A percentile compares a stretch with the other conserved stretches of the same genome.
Conservation (phyloP, 768 basidiomycete species). For the Russula sp. region DNA sequence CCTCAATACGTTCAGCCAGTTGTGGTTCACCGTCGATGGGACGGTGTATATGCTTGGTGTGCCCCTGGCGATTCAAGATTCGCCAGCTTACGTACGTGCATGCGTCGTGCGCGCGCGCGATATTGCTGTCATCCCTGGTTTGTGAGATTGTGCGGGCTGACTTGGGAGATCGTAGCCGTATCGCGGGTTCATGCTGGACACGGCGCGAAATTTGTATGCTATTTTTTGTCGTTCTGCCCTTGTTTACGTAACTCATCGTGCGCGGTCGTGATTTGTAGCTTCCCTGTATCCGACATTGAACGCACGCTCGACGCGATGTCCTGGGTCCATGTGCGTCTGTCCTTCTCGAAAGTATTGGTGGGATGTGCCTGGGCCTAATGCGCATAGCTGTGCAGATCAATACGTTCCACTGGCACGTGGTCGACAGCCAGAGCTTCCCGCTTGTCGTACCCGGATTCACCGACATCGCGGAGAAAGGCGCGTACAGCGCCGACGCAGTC, state of each 20-base stretch:
- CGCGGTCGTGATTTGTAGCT: background rate
- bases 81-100: slow-evolving; percentile 41
- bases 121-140: background rate
- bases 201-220: slow-evolving; percentile 57
- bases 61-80: slow-evolving; percentile 39
- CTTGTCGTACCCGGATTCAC: slow-evolving; percentile 35
- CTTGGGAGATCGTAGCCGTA: slow-evolving; percentile 44
- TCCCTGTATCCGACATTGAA: slow-evolving; percentile 8
- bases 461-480: slow-evolving; percentile 40
- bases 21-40: slow-evolving; percentile 40
- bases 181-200: slow-evolving; percentile 77
- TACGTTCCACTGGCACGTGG: slow-evolving; percentile 44
- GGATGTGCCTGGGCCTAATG: background rate
- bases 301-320: slow-evolving; percentile 14
- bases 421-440: slow-evolving; percentile 49
- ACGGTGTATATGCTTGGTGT: slow-evolving; percentile 37
- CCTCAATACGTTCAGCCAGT: slow-evolving; percentile 48
- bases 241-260: background rate
- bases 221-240: background rate
- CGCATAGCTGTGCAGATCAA: slow-evolving; percentile 33
- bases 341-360: background rate
- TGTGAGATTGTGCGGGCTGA: background rate
- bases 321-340: slow-evolving; percentile 21
- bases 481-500: slow-evolving; percentile 33
- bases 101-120: background rate